Evolutionary conservation across 495 filamentous ascomycete genomes (phyloP).

Genomic region (Aspergillus panamensis): DNA sequence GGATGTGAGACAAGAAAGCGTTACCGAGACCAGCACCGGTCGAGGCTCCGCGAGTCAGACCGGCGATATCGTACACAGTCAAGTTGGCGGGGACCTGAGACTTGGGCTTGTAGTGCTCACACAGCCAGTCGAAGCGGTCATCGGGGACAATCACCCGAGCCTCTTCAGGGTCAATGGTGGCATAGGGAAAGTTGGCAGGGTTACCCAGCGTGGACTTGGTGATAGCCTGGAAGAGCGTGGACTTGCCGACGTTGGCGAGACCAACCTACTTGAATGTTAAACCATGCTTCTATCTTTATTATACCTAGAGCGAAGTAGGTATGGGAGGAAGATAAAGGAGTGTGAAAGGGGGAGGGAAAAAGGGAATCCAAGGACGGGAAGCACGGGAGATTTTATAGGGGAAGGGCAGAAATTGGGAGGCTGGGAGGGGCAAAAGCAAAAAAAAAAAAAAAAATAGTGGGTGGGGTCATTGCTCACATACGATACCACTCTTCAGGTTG

Average conservation of each 20-base stretch:
- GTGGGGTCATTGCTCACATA: slow-evolving; percentile 61
- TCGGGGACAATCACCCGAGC: slow-evolving; percentile 97
- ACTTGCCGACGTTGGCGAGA: slow-evolving; percentile 99
- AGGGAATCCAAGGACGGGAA: slow-evolving; percentile 30
- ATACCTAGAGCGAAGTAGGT: slow-evolving; percentile 10
- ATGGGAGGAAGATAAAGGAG: slow-evolving; percentile 7
- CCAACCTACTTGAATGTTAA: slow-evolving; percentile 64
- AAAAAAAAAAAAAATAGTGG: slow-evolving; percentile 31
- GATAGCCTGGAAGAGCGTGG: slow-evolving; percentile 98
- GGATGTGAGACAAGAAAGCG: slow-evolving; percentile 97
- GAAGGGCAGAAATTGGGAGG: slow-evolving; percentile 21
- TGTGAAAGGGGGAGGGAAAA: slow-evolving; percentile 13
- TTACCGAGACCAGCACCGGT: slow-evolving; percentile 98
- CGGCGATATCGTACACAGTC: slow-evolving; percentile 99
- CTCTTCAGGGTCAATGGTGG: slow-evolving; percentile 98
- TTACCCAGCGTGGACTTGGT: slow-evolving; percentile 97
- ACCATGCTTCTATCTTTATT: neutral
- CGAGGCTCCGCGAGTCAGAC: slow-evolving; percentile 92
- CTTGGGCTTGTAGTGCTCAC: slow-evolving; percentile 94
- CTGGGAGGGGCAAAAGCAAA: slow-evolving; percentile 31
- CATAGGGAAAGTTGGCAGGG: slow-evolving; percentile 98
- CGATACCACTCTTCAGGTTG: slow-evolving; percentile 99
- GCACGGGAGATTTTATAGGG: slow-evolving; percentile 21
- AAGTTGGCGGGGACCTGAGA: slow-evolving; percentile 93
- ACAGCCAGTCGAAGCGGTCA: slow-evolving; percentile 93